These are phyloP conservation scores for Myriosclerotinia scirpicola DNA, from an alignment of 2,329 filamentous ascomycete species.

Conservation along the genomic window DNA sequence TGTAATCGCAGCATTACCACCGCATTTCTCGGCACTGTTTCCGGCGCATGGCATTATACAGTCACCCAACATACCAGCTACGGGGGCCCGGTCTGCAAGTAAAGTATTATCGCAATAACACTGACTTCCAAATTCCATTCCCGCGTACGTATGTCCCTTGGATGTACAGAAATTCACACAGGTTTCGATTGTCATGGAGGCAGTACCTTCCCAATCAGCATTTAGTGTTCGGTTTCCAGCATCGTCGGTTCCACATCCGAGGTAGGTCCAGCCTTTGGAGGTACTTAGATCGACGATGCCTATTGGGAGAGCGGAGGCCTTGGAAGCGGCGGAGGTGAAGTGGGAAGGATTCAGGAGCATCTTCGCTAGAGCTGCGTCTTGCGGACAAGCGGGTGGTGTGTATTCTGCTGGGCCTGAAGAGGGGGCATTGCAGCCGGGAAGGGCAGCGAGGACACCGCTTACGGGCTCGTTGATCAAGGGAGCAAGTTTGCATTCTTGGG, in stretches of 20 bases:
- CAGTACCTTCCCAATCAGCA: slow-evolving; percentile 12
- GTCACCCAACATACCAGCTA: slow-evolving; percentile 2
- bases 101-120: slow-evolving; percentile 20
- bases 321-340: background rate
- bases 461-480: slow-evolving; percentile 18
- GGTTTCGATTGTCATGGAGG: slow-evolving; percentile 15
- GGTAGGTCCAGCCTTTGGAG: slow-evolving; percentile 21
- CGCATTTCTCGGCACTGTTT: slow-evolving; percentile 18
- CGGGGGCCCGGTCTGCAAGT: slow-evolving; percentile 9
- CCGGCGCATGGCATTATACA: slow-evolving; percentile 22
- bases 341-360: background rate
- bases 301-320: background rate
- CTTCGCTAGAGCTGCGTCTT: slow-evolving; percentile 3
- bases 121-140: slow-evolving; percentile 20
- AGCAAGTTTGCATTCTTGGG: slow-evolving; percentile 21
- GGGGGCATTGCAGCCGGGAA: slow-evolving; percentile 21
- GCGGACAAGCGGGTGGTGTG: slow-evolving; percentile 6
- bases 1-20: slow-evolving; percentile 18
- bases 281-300: slow-evolving; percentile 12
- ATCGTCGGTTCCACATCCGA: slow-evolving; percentile 18
- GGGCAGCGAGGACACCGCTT: background rate
- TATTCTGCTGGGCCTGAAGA: slow-evolving; percentile 16
- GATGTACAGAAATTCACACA: slow-evolving; percentile 18
- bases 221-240: slow-evolving; percentile 16
- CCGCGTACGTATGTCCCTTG: slow-evolving; percentile 22